These are phyloP conservation scores for Coniochaeta prunicola DNA, from an alignment of 2,329 filamentous ascomycete genomes.

Conservation along the genomic window DNA sequence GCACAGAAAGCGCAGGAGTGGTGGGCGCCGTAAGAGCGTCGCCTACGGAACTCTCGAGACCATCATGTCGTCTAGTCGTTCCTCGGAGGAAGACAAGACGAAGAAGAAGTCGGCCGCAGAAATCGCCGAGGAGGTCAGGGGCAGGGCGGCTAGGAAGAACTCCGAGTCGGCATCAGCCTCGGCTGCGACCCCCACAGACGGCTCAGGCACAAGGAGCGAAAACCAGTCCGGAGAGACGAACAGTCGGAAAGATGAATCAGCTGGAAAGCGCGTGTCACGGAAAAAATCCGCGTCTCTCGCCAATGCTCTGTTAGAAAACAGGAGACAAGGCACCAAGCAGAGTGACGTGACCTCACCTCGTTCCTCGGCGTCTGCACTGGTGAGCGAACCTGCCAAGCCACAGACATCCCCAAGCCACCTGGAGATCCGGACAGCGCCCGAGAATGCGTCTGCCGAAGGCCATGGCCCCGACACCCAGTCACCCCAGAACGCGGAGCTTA, in stretches of 20 bases:
- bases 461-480: slow-evolving; percentile 14
- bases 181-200: slow-evolving; percentile 7
- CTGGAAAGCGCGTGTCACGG: slow-evolving; percentile 12
- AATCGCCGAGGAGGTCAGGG: slow-evolving; percentile 46
- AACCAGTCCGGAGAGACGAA: not conserved
- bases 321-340: slow-evolving; percentile 5
- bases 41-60: slow-evolving; percentile 59
- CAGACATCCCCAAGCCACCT: slow-evolving; percentile 47
- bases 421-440: slow-evolving; percentile 31
- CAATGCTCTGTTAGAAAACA: slow-evolving; percentile 36
- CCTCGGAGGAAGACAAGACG: slow-evolving; percentile 54
- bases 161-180: slow-evolving; percentile 19
- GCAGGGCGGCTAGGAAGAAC: slow-evolving; percentile 32
- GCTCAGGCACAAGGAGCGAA: not conserved
- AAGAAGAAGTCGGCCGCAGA: slow-evolving; percentile 53
- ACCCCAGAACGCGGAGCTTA: slow-evolving; percentile 9
- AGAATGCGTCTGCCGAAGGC: slow-evolving; percentile 11
- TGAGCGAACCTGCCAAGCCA: slow-evolving; percentile 49
- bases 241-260: not conserved
- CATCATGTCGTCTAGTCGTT: slow-evolving; percentile 59
- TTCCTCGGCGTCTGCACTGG: slow-evolving; percentile 32
- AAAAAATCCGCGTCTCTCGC: slow-evolving; percentile 36
- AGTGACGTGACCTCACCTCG: slow-evolving; percentile 17
- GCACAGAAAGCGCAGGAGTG: slow-evolving; percentile 32
- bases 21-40: slow-evolving; percentile 37